These are phyloP conservation scores for Ajuga chamaepitys DNA, from an alignment of 257 asterid genomes.

Conservation along the genomic window DNA sequence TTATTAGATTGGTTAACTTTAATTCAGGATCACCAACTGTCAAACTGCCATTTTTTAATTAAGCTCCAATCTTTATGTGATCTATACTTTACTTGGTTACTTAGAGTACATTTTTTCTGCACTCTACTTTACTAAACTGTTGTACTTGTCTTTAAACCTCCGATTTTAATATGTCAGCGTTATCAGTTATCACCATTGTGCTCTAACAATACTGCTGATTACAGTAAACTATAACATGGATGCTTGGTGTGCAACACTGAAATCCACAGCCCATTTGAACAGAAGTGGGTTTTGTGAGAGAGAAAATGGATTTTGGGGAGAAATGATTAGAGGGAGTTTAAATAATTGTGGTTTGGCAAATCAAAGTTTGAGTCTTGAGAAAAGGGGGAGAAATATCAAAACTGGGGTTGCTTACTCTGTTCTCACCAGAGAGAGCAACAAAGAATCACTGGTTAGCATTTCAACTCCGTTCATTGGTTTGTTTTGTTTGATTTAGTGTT, in stretches of 20 bases:
- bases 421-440: constrained; percentile 61
- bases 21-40: constrained; percentile 20
- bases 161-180: not conserved
- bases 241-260: constrained; percentile 49
- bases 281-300: constrained; percentile 29
- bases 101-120: constrained; percentile 26
- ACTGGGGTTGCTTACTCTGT: constrained; percentile 71
- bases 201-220: constrained; percentile 11
- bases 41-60: constrained; percentile 9
- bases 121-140: constrained; percentile 25
- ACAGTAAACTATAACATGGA: constrained; percentile 40
- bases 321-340: constrained; percentile 43
- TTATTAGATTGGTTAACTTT: constrained; percentile 20
- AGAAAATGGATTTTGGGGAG: constrained; percentile 58
- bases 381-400: constrained; percentile 34
- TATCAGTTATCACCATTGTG: not conserved
- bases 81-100: constrained; percentile 65
- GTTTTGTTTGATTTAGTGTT: not conserved
- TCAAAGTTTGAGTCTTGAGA: constrained; percentile 40
- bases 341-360: constrained; percentile 20
- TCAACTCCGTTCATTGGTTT: not conserved
- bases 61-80: constrained; percentile 38
- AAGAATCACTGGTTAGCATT: constrained; percentile 45
- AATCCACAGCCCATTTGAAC: constrained; percentile 28
- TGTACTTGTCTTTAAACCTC: constrained; percentile 12